These are phyloP conservation scores for Pouteria campechiana DNA, from an alignment of 179 eudicot genomes.

Conservation along the genomic window DNA sequence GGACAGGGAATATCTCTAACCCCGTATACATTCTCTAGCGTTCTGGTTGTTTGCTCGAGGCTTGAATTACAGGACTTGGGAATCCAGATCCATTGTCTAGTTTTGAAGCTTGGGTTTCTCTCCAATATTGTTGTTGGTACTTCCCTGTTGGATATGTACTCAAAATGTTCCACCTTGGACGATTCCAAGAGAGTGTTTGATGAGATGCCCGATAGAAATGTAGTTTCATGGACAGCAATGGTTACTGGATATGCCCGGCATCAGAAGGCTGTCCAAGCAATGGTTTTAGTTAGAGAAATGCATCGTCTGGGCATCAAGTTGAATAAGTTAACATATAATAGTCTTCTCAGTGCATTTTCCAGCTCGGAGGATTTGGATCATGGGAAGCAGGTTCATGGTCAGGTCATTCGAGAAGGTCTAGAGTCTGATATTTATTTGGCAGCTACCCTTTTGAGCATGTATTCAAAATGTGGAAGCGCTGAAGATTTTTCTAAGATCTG, in stretches of 20 bases:
- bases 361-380: conserved; percentile 26
- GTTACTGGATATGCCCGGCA: conserved; percentile 32
- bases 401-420: conserved; percentile 29
- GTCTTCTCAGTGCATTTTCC: conserved; percentile 41
- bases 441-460: conserved; percentile 32
- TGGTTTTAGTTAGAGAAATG: conserved; percentile 43
- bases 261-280: conserved; percentile 24
- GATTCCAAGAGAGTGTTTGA: conserved; percentile 35
- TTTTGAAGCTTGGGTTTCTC: conserved; percentile 27
- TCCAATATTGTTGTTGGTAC: conserved; percentile 37
- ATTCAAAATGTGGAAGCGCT: conserved; percentile 33
- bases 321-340: conserved; percentile 28
- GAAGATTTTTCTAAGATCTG: conserved; percentile 28
- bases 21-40: conserved; percentile 23
- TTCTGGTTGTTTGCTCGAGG: conserved; percentile 34
- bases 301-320: conserved; percentile 17
- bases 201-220: conserved; percentile 30
- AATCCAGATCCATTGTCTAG: conserved; percentile 34
- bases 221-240: conserved; percentile 43
- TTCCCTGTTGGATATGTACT: conserved; percentile 42
- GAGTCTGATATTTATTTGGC: conserved; percentile 22
- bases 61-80: conserved; percentile 22
- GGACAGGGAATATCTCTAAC: conserved; percentile 15
- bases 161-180: conserved; percentile 26
- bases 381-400: conserved; percentile 44